Evolutionary conservation across 495 filamentous ascomycete species (phyloP), one percentile per base, ranked within the genome.

Genomic region (Neurospora sp.): DNA sequence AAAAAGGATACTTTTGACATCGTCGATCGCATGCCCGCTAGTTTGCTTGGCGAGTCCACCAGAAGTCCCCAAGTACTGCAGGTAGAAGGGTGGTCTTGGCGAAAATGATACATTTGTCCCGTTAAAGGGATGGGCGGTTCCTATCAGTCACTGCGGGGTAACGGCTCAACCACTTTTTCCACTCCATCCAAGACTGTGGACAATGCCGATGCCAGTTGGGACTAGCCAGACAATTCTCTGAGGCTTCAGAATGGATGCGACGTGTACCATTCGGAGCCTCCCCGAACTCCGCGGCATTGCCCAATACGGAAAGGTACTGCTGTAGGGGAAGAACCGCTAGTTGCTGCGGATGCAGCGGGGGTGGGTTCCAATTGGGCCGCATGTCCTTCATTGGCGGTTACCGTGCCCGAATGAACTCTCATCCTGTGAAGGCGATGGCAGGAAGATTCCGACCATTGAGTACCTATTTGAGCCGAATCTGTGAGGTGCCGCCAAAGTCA

Each of bases 111-210:
- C 27, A 27, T 27, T 27, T 27, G 27, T 1, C 1, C 27, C 1
- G 27, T 27, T 27, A 27, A 27, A 27, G 27, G 27, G 27, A 27
- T 86, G n/a, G n/a, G n/a, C n/a, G n/a, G n/a, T n/a, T 31, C 31
- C 31, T 2, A 31, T n/a, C 44, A 59, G 5, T 54, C 46, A 54
- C 46, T 23, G 46, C 46, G 46, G 46, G 46, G 20, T 20, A 12
- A 54, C 46, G 20, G 20, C 46, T 7, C 23, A 7, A 27, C 20
- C 8, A 48, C 44, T 48, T 48, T 1, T 48, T 11, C n/a, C 44
- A 16, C 18, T 20, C n/a, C n/a, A 2, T 44, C 42, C 42, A n/a
- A 3, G 0, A 44, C 42, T 44, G 42, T 44, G 42, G 3, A n/a
- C 42, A 44, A 44, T 44, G 42, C 16, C 37, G 37, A 6, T 4